Conservation (phyloP, 495 filamentous ascomycete species). For the Letharia columbiana region DNA sequence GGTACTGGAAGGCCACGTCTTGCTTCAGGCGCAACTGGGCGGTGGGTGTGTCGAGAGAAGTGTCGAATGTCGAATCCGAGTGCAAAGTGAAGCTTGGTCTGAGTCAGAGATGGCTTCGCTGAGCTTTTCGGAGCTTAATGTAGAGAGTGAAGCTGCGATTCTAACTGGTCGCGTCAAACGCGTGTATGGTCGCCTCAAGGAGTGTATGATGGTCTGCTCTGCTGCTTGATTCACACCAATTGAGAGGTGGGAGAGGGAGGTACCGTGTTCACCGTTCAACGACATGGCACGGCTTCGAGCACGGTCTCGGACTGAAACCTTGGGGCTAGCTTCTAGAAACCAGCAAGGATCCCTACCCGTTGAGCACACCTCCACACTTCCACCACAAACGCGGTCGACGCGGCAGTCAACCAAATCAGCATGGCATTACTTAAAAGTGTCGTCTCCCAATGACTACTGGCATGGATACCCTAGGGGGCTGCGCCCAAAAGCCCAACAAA, state of each 20-base stretch:
- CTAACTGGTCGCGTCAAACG: constrained; percentile 22
- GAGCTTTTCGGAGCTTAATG: constrained; percentile 5
- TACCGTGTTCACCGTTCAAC: constrained; percentile 1
- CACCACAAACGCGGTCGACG: constrained; percentile 10
- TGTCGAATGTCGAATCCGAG: constrained; percentile 5
- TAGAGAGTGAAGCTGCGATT: constrained; percentile 16
- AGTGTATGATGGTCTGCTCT: background rate
- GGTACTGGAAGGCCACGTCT: constrained; percentile 17
- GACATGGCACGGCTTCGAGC: constrained; percentile 1
- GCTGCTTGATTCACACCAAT: constrained; percentile 5
- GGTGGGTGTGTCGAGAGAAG: constrained; percentile 11
- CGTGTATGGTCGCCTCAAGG: constrained; percentile 21
- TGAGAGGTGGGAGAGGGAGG: constrained; percentile 3
- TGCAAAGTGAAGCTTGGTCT: constrained; percentile 15
- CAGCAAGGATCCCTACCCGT: constrained; percentile 6
- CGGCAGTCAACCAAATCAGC: constrained; percentile 14
- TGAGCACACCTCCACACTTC: constrained; percentile 2
- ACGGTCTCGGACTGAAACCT: constrained; percentile 4
- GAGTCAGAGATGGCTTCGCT: constrained; percentile 6
- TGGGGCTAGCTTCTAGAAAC: constrained; percentile 7
- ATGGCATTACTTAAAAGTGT: constrained; percentile 6
- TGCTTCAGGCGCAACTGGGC: constrained; percentile 22
- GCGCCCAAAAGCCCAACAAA: constrained; percentile 3
- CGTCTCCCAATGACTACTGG: constrained; percentile 18
- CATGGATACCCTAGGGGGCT: constrained; percentile 5